Evolutionary conservation across 495 filamentous ascomycete species (phyloP).

Genomic region (Amniculicola lignicola): DNA sequence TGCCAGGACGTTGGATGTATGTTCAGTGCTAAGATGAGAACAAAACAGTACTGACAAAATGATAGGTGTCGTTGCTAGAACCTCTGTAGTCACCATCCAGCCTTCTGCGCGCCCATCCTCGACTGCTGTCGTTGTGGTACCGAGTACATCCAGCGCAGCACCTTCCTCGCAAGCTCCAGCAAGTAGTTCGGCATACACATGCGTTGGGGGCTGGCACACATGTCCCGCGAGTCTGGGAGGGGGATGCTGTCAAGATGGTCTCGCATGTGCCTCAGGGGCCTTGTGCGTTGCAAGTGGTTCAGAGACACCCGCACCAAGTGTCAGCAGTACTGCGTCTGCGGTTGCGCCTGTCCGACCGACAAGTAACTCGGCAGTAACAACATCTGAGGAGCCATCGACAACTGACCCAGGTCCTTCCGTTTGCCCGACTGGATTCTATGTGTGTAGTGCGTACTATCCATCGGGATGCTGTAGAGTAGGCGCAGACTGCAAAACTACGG

Average conservation of each 20-base stretch:
- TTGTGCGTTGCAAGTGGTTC: constrained; percentile 20
- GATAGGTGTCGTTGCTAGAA: constrained; percentile 24
- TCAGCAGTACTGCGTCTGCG: constrained; percentile 8
- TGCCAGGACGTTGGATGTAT: constrained; percentile 81
- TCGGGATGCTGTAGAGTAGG: constrained; percentile 81
- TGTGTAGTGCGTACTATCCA: constrained; percentile 61
- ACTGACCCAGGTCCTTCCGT: constrained; percentile 41
- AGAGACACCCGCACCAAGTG: constrained; percentile 14
- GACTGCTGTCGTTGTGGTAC: constrained; percentile 28
- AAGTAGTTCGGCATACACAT: constrained; percentile 39
- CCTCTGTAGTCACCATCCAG: constrained; percentile 20
- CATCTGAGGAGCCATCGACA: constrained; percentile 38
- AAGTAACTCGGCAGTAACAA: constrained; percentile 37
- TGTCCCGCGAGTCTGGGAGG: constrained; percentile 42
- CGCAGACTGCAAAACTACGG: constrained; percentile 70
- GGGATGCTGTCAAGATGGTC: constrained; percentile 44
- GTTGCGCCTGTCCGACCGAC: constrained; percentile 54
- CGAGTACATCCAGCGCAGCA: constrained; percentile 40
- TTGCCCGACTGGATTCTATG: constrained; percentile 75
- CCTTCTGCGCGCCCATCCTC: constrained; percentile 15
- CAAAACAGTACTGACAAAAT: not conserved
- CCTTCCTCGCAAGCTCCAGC: constrained; percentile 29
- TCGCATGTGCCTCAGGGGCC: constrained; percentile 32
- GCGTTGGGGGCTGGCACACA: constrained; percentile 57
- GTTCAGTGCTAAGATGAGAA: constrained; percentile 33